Evolutionary conservation across 2,329 filamentous ascomycete genomes (phyloP).

Genomic region (Fusarium temperatum): DNA sequence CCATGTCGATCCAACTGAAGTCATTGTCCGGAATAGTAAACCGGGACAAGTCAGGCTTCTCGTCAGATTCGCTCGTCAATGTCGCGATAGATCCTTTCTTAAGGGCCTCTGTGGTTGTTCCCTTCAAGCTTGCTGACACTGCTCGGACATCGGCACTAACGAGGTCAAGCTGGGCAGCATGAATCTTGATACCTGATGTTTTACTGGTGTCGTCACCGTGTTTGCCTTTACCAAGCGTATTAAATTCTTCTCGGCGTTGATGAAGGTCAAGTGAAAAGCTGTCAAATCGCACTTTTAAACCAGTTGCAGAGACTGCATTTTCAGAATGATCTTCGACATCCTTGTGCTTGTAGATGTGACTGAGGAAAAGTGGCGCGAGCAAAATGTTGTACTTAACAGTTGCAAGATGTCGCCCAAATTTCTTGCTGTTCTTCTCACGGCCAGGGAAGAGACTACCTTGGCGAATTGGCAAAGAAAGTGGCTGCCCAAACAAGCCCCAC

Average conservation of each 20-base stretch:
- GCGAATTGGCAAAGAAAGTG: conserved; percentile 92
- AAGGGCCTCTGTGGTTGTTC: conserved; percentile 80
- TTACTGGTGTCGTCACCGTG: conserved; percentile 73
- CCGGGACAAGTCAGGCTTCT: conserved; percentile 77
- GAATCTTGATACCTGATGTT: conserved; percentile 94
- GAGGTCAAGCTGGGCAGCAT: conserved; percentile 91
- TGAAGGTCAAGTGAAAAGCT: conserved; percentile 98
- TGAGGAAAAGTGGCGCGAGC: conserved; percentile 90
- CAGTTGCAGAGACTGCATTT: conserved; percentile 84
- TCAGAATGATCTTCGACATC: conserved; percentile 87
- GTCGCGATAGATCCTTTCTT: conserved; percentile 65
- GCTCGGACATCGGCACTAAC: conserved; percentile 91
- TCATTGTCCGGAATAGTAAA: conserved; percentile 98
- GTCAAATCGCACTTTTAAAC: conserved; percentile 94
- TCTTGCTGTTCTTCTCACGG: conserved; percentile 96
- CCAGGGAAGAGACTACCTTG: conserved; percentile 93
- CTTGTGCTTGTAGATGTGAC: conserved; percentile 98
- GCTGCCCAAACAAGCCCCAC: conserved; percentile 96
- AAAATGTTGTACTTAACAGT: conserved; percentile 98
- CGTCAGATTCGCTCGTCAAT: conserved; percentile 63
- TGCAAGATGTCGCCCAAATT: conserved; percentile 95
- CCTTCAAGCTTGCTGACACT: conserved; percentile 88
- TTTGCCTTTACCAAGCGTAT: conserved; percentile 78
- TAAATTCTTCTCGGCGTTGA: conserved; percentile 91
- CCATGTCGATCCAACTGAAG: conserved; percentile 98